Conservation (phyloP, 805 yeast species). For the Barnettozyma sucrosica region DNA sequence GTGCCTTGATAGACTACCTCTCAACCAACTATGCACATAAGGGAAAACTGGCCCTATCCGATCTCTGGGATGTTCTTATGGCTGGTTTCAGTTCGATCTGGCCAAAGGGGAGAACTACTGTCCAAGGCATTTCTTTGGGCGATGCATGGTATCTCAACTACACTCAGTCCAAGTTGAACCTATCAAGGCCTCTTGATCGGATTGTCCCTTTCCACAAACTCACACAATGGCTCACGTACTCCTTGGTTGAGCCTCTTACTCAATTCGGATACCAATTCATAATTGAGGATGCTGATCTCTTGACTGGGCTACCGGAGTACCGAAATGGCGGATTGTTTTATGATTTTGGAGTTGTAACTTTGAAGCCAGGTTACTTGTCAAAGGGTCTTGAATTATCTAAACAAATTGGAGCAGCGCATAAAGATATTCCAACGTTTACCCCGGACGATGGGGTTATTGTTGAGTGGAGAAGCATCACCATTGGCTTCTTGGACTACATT, state of each 20-base stretch:
- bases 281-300: constrained; percentile 63
- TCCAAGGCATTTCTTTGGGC: constrained; percentile 49
- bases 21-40: constrained; percentile 17
- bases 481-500: constrained; percentile 49
- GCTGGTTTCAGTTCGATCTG: constrained; percentile 51
- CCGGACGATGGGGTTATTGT: constrained; percentile 57
- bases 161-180: constrained; percentile 20
- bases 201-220: constrained; percentile 60
- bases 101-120: constrained; percentile 52
- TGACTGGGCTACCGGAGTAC: constrained; percentile 86
- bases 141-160: constrained; percentile 53
- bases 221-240: constrained; percentile 64
- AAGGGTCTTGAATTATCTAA: constrained; percentile 35
- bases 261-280: constrained; percentile 49
- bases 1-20: constrained; percentile 48
- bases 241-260: constrained; percentile 47
- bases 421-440: constrained; percentile 41
- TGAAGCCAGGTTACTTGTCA: constrained; percentile 37
- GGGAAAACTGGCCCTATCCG: constrained; percentile 35
- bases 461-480: constrained; percentile 62
- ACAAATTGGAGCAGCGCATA: constrained; percentile 23
- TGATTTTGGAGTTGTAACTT: constrained; percentile 45
- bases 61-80: constrained; percentile 52
- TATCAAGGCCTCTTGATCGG: constrained; percentile 26
- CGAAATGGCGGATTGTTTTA: constrained; percentile 62